These are phyloP conservation scores for Thielaviopsis musarum DNA, from an alignment of 2,329 filamentous ascomycete genomes.

Conservation along the genomic window DNA sequence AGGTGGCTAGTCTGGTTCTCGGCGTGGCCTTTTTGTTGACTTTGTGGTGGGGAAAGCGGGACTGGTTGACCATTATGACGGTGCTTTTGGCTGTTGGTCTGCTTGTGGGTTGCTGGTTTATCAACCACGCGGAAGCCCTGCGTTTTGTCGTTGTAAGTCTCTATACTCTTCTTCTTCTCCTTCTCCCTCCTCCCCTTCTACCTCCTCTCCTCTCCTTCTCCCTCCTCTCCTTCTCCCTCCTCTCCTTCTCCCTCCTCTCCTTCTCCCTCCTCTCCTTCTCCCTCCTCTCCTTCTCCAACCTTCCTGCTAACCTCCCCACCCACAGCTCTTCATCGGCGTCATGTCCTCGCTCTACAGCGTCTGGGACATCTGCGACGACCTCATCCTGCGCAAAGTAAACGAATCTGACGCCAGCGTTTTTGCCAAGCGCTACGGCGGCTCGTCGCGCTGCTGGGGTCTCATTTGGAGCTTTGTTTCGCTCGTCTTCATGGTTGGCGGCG, in stretches of 20 bases:
- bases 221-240: background rate
- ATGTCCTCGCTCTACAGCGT: constrained; percentile 69
- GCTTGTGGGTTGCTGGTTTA: constrained; percentile 64
- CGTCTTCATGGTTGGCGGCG: constrained; percentile 53
- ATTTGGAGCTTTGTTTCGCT: constrained; percentile 62
- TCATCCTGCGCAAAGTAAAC: constrained; percentile 67
- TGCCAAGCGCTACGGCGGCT: constrained; percentile 60
- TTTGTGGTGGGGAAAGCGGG: constrained; percentile 63
- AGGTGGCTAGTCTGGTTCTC: constrained; percentile 57
- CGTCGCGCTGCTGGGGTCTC: constrained; percentile 65
- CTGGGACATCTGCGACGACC: constrained; percentile 74
- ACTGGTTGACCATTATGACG: constrained; percentile 62
- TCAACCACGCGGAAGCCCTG: constrained; percentile 55
- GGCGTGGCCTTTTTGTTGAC: constrained; percentile 63
- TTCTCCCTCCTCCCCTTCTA: background rate
- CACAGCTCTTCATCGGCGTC: constrained; percentile 58
- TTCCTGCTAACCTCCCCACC: background rate
- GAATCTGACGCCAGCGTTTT: constrained; percentile 66
- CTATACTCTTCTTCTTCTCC: background rate
- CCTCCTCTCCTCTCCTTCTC: background rate
- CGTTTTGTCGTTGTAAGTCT: constrained; percentile 48
- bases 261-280: background rate
- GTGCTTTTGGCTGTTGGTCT: constrained; percentile 53
- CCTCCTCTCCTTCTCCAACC: background rate
- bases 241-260: background rate